Evolutionary conservation across 1,139 yeast genomes (phyloP).

Genomic region (Debaryomyces psychrophilus): DNA sequence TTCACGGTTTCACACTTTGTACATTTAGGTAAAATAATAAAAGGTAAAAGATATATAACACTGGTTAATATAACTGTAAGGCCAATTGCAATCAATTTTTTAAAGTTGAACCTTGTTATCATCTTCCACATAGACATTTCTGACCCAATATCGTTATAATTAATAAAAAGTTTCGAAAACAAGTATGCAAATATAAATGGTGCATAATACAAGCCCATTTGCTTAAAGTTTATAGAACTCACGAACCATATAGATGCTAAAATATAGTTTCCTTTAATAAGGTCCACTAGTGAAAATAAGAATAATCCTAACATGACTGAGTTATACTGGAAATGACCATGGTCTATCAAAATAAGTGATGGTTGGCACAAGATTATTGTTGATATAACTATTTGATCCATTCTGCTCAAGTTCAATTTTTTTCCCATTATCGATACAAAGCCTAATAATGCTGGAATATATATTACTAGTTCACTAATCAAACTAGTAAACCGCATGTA

Average conservation of each 20-base stretch:
- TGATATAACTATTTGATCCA: conserved; percentile 76
- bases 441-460: conserved; percentile 78
- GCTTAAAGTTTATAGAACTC: conserved; percentile 80
- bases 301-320: conserved; percentile 91
- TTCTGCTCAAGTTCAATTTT: conserved; percentile 54
- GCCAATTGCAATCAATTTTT: conserved; percentile 63
- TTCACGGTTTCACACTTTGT: conserved; percentile 22
- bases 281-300: conserved; percentile 65
- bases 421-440: conserved; percentile 71
- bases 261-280: conserved; percentile 63
- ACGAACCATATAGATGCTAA: conserved; percentile 83
- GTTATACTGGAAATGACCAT: conserved; percentile 96
- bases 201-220: conserved; percentile 92
- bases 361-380: conserved; percentile 83
- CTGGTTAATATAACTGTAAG: conserved; percentile 63
- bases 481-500: conserved; percentile 84
- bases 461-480: conserved; percentile 70
- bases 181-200: conserved; percentile 84
- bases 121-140: conserved; percentile 10
- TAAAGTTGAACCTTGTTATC: conserved; percentile 29
- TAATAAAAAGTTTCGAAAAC: conserved; percentile 46
- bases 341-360: conserved; percentile 80
- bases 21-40: conserved; percentile 40
- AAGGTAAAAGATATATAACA: conserved; percentile 59
- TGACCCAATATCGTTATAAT: conserved; percentile 20